Base-by-base conservation (phyloP, 352 stramenopile species). In the Sclerospora graminicola region DNA sequence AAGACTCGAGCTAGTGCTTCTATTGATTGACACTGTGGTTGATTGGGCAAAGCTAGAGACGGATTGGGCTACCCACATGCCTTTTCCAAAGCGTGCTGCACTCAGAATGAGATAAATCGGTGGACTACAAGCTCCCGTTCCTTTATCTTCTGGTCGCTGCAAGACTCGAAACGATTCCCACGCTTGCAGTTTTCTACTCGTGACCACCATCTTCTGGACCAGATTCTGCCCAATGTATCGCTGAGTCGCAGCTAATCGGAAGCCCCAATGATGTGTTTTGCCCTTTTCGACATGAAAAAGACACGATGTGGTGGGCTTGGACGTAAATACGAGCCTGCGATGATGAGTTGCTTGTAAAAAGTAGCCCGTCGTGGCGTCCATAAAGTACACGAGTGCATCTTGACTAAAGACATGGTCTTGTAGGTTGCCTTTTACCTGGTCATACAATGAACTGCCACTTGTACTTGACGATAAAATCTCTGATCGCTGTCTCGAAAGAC, bases 221-320 rank as follows among this genome's bases (percentile, higher is more conserved):
- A 89, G 62, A 36, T 85, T 90, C 57, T 89, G 77, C 9, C 79
- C 79, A 4, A 90, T 52, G 41, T 75, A 89, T 29, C 72, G 57
- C 44, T 84, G 69, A 15, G 71, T 69, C 26, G 74, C 51, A 7
- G 47, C 69, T 13, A 76, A 79, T 8, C 76, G 57, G 46, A 90
- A 83, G n/a, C 76, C 76, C 79, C 79, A 90, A 47, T 90, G 75
- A 45, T 88, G 76, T 0, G 73, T 83, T 36, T 88, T 88, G 9
- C 79, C 76, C 13, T 63, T 57, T 26, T 76, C 65, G 15, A 85
- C 64, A 23, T 86, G 60, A 47, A 90, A 90, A n/a, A 88, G 45
- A 30, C 79, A 87, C 24, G 73, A 77, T 0, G 68, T 63, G 21
- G 83, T 77, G 2, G 76, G 71, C 8, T 61, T 60, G 16, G 19